Evolutionary conservation across 2,329 filamentous ascomycete species (phyloP), one percentile per base, ranked within the genome.

Genomic region (Clonostachys sp.): DNA sequence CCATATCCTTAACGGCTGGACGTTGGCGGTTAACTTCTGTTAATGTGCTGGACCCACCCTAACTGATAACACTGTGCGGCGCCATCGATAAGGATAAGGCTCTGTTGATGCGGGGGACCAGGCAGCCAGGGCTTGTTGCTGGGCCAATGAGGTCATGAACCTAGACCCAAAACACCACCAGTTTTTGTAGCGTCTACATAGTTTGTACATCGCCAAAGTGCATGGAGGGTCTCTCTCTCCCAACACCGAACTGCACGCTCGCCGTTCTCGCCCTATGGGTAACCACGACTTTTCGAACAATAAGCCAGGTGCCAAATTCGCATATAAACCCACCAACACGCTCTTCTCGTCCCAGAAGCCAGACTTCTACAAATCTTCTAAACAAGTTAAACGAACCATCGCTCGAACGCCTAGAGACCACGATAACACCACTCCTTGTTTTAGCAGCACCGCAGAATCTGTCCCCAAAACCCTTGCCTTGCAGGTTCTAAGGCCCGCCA

Each of bases 401-500:
- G 14, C 17, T n/a, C 36, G 36, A 39, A 12, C 36, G 14, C 36
- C 36, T 18, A 48, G 7, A 42, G 24, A 30, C 24, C 24, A 30
- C 8, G 24, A 30, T 30, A 30, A 8, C 9, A 10, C 8, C 9
- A 9, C 24, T 30, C 24, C 24, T 30, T 4, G 4, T 30, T 10
- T 10, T 30, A 3, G 24, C 24, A 8, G 24, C 24, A 44, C 36
- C 45, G 54, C 35, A 49, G 49, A 43, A 51, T 34, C 42, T 44
- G 14, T 12, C 12, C 8, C 42, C 41, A 30, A 30, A 30, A 10
- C 24, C 24, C 39, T 34, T 18, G 12, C 43, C 14, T 30, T 12
- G 30, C 45, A 39, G 12, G 24, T 5, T 10, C 7, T 30, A 30
- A 8, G 24, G 24, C 30, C 41, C 53, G 55, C 45, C 54, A 77